Base-by-base conservation (phyloP, 176 grass and related monocot genomes). In the Tuctoria greenei region DNA sequence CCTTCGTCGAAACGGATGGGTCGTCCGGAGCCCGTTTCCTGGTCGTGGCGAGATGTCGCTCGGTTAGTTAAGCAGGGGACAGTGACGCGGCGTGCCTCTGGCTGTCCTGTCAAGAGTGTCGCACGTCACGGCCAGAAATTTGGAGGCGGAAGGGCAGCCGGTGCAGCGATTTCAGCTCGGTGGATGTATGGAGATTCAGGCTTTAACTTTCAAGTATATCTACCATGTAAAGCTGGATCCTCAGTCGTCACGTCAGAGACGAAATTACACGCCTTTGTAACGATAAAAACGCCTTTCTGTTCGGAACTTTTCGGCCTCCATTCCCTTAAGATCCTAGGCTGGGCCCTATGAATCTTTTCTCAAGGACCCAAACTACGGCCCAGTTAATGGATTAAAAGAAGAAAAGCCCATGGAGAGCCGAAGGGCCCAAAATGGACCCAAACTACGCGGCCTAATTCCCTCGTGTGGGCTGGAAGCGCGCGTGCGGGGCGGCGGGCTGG, bases 101-200 rank as follows among this genome's bases (percentile, higher is more conserved):
- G 15, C 27, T 6, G 40, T 61, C 56, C n/a, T n/a, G 3, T 31
- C 31, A 1, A 1, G 8, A 18, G 31, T 45, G 21, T 81, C 77
- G 36, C 42, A 47, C 63, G 77, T 80, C 84, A 75, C 43, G 20
- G 36, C 69, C 42, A 54, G 83, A 21, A 86, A 68, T 75, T 61
- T 75, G 17, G 50, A 69, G 64, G 41, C 62, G 36, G 38, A 1
- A 23, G 14, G 50, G 20, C 46, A 25, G 25, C 34, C n/a, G 36
- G 15, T 23, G 37, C 11, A 14, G 20, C 47, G 15, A n/a, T 82
- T 54, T 41, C 59, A 43, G 42, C 4, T 15, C 40, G 17, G 40
- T 11, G 24, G 42, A 26, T 73, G 60, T 9, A 0, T 34, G 40
- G 64, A 71, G 75, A 65, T 56, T 9, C 25, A 18, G 12, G 14